phyloP scores from a whole-genome alignment of 768 basidiomycete species.

The Tricholoma terreum region DNA sequence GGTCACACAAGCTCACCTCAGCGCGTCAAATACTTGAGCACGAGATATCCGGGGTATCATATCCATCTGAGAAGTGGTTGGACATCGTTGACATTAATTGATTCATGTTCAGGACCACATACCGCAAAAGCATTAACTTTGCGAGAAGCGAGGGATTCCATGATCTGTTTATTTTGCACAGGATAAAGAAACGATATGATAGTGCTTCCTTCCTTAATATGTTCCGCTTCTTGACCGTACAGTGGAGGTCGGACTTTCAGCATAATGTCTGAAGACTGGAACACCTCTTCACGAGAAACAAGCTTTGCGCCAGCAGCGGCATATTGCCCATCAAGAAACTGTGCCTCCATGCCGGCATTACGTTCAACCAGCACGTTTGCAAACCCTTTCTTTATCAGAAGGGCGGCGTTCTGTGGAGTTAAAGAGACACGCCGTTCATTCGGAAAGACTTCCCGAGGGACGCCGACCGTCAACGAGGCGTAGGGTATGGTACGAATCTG shows the following conservation, averaged over 20 bases:
- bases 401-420: constrained; percentile 72
- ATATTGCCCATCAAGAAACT: constrained; percentile 82
- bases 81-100: not conserved
- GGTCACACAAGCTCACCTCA: constrained; percentile 50
- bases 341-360: constrained; percentile 66
- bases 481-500: constrained; percentile 51
- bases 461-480: constrained; percentile 68
- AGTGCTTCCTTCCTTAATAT: constrained; percentile 71
- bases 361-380: constrained; percentile 67
- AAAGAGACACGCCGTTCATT: constrained; percentile 79
- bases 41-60: constrained; percentile 89
- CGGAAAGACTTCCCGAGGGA: constrained; percentile 74
- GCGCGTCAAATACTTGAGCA: constrained; percentile 85
- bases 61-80: constrained; percentile 57
- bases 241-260: constrained; percentile 84
- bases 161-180: constrained; percentile 70
- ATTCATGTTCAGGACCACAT: constrained; percentile 16
- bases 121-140: constrained; percentile 72
- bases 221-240: constrained; percentile 55
- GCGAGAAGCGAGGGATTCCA: constrained; percentile 64
- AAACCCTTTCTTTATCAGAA: constrained; percentile 84
- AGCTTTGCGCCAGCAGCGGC: constrained; percentile 74
- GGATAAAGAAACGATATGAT: constrained; percentile 85
- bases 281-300: constrained; percentile 71
- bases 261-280: constrained; percentile 67